A percentile compares a stretch with the other conserved stretches of the same genome.
Conservation (phyloP, 495 filamentous ascomycete species). For the Penicillium alfredii region DNA sequence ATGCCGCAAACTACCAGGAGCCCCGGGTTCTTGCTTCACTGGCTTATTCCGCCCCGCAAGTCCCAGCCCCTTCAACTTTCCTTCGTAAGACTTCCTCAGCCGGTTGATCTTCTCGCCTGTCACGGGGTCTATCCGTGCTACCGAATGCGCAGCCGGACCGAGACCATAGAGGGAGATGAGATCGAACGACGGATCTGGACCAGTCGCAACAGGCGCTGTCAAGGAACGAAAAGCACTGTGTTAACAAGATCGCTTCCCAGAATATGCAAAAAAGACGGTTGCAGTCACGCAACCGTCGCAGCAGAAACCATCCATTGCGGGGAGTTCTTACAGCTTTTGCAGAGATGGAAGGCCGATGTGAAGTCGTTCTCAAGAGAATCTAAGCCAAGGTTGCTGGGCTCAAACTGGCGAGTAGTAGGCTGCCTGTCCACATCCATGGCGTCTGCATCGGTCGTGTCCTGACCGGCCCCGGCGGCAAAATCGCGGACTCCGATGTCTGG, state of each 20-base stretch:
- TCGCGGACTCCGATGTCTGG: conserved; percentile 21
- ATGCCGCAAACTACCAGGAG: conserved; percentile 36
- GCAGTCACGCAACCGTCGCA: conserved; percentile 23
- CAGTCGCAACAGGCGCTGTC: conserved; percentile 40
- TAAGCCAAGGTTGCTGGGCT: conserved; percentile 26
- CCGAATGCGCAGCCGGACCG: conserved; percentile 53
- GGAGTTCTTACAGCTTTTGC: conserved; percentile 47
- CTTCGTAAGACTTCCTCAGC: conserved; percentile 69
- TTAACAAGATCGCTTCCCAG: conserved; percentile 39
- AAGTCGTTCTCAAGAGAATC: conserved; percentile 44
- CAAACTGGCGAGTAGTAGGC: conserved; percentile 7
- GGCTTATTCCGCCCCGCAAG: conserved; percentile 60
- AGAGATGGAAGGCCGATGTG: conserved; percentile 44
- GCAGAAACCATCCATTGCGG: conserved; percentile 24
- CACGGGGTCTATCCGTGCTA: conserved; percentile 57
- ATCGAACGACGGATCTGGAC: conserved; percentile 57
- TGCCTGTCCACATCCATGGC: conserved; percentile 39
- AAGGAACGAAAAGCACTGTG: conserved; percentile 27
- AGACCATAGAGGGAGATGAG: conserved; percentile 60
- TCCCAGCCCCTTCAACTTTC: conserved; percentile 56
- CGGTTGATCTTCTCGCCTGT: conserved; percentile 70
- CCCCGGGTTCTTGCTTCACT: conserved; percentile 42
- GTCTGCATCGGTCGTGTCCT: conserved; percentile 16
- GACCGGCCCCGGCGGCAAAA: conserved; percentile 17
- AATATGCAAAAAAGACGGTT: conserved; percentile 22